Evolutionary conservation across 2,329 filamentous ascomycete genomes (phyloP).

Genomic region (Pseudofabraea citricarpa): DNA sequence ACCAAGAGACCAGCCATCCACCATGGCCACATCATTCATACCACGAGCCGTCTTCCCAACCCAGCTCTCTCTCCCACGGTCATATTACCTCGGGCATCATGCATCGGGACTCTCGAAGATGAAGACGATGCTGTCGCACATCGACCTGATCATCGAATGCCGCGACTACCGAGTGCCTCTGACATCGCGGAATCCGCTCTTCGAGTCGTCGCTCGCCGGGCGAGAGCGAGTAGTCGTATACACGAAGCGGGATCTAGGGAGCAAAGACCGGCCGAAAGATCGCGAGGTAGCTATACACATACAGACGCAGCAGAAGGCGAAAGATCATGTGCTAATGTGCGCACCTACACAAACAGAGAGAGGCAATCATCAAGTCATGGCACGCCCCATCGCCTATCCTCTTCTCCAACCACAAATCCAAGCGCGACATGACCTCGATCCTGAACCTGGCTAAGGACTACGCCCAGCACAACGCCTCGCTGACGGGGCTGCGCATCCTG

Average conservation of each 20-base stretch:
- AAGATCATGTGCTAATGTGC: too few species aligned
- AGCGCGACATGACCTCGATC: constrained; percentile 34
- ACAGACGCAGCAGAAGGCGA: too few species aligned
- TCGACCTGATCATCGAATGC: constrained; percentile 89
- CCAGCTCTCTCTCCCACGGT: constrained; percentile 71
- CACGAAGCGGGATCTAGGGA: constrained; percentile 79
- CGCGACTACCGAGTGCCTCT: constrained; percentile 89
- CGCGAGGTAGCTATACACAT: constrained; percentile 31
- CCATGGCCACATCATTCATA: constrained; percentile 46
- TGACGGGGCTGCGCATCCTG: constrained; percentile 81
- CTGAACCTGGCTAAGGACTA: constrained; percentile 46
- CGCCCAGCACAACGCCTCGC: constrained; percentile 44
- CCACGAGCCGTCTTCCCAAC: constrained; percentile 71
- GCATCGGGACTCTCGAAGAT: constrained; percentile 75
- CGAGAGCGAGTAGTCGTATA: constrained; percentile 79
- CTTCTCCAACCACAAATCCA: constrained; percentile 46
- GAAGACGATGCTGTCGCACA: constrained; percentile 71
- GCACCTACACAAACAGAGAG: constrained; percentile 36
- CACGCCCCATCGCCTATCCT: constrained; percentile 45
- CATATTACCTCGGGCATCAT: constrained; percentile 95
- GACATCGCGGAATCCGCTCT: constrained; percentile 83
- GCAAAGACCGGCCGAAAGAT: constrained; percentile 33
- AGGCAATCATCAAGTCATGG: constrained; percentile 48
- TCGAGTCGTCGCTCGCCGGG: constrained; percentile 72
- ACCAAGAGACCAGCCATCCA: neutral